phyloP scores from a whole-genome alignment of 2,329 filamentous ascomycete species.

The Neofusicoccum sp. region DNA sequence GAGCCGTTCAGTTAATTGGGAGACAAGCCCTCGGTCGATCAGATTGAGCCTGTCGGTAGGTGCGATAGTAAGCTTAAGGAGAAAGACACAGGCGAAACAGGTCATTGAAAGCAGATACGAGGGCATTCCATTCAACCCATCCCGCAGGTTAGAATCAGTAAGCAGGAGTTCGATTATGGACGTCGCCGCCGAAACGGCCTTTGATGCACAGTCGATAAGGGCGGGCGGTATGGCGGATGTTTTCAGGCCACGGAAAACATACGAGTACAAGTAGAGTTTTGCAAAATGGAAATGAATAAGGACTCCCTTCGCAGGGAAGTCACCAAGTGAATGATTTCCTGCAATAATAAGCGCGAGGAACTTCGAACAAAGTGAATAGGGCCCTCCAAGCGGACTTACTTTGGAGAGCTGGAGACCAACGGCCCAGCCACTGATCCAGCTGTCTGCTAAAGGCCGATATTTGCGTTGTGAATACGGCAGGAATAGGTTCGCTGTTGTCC shows the following conservation, averaged over 20 bases:
- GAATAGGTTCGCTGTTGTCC: constrained; percentile 56
- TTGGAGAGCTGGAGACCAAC: constrained; percentile 49
- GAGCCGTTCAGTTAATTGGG: constrained; percentile 42
- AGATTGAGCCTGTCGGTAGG: constrained; percentile 34
- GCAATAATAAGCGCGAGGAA: too few species aligned
- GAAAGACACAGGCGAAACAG: constrained; percentile 56
- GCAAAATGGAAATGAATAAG: constrained; percentile 58
- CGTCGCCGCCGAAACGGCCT: constrained; percentile 51
- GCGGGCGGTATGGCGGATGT: constrained; percentile 52
- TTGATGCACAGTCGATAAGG: constrained; percentile 50
- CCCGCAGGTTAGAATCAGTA: constrained; percentile 46
- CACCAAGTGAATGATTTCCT: too few species aligned
- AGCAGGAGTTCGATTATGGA: constrained; percentile 51
- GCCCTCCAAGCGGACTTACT: constrained; percentile 51
- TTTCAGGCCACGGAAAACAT: constrained; percentile 52
- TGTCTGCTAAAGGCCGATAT: constrained; percentile 44
- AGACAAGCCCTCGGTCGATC: constrained; percentile 42
- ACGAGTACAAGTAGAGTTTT: constrained; percentile 55
- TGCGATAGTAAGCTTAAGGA: constrained; percentile 52
- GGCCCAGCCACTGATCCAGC: constrained; percentile 56
- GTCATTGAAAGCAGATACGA: constrained; percentile 58
- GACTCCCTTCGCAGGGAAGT: constrained; percentile 54
- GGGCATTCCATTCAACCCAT: constrained; percentile 49
- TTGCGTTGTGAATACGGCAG: constrained; percentile 55
- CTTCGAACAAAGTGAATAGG: too few species aligned